Evolutionary conservation across 257 asterid species (phyloP).

Genomic region (Echites panduratus): DNA sequence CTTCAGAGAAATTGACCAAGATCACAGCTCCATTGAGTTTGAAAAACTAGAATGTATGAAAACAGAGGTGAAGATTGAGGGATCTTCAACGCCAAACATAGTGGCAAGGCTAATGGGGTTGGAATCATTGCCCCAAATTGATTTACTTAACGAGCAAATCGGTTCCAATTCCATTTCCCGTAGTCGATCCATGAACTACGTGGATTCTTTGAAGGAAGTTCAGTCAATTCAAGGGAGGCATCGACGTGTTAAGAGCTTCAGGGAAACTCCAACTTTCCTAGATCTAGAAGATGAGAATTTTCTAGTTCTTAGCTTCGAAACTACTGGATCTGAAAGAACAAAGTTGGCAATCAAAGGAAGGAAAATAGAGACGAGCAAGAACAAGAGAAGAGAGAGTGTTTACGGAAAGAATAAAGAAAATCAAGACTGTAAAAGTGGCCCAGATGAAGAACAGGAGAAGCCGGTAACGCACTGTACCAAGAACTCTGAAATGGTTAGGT

Average conservation of each 20-base stretch:
- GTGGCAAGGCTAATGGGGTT: slow-evolving; percentile 73
- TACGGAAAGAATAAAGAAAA: slow-evolving; percentile 37
- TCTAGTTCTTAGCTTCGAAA: slow-evolving; percentile 61
- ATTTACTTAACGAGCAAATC: background rate
- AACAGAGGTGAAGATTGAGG: background rate
- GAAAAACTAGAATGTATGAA: background rate
- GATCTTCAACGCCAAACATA: slow-evolving; percentile 29
- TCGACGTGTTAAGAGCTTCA: slow-evolving; percentile 21
- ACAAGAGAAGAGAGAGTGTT: slow-evolving; percentile 19
- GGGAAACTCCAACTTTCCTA: slow-evolving; percentile 34
- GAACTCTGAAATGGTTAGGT: background rate
- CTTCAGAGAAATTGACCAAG: background rate
- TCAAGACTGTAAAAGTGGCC: slow-evolving; percentile 5
- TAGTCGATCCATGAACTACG: slow-evolving; percentile 23
- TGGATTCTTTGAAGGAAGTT: slow-evolving; percentile 23
- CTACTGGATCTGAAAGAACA: slow-evolving; percentile 10
- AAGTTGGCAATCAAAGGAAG: slow-evolving; percentile 11
- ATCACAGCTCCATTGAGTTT: background rate
- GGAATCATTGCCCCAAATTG: slow-evolving; percentile 37
- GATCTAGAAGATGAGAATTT: slow-evolving; percentile 64
- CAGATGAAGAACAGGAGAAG: background rate
- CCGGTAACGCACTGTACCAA: background rate
- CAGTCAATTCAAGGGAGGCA: slow-evolving; percentile 17
- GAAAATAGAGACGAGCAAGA: slow-evolving; percentile 19
- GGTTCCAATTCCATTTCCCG: slow-evolving; percentile 10